A percentile compares a stretch with the other conserved stretches of the same genome.
Evolutionary conservation across 2,329 filamentous ascomycete species (phyloP).

Genomic region (Paecilomyces fulvus): DNA sequence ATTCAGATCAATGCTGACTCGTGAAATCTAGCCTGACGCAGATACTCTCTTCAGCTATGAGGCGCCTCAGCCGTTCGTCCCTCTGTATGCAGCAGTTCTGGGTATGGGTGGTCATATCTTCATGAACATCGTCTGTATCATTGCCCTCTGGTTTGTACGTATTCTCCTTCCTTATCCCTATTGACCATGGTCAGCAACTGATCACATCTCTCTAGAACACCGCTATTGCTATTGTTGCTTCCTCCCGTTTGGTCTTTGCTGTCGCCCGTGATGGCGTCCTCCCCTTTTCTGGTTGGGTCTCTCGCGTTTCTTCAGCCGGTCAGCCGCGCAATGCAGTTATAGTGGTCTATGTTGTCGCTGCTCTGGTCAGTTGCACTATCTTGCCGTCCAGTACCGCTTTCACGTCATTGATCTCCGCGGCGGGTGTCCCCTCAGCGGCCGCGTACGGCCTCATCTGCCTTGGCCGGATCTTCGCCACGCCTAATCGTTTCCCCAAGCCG

Average conservation of each 20-base stretch:
- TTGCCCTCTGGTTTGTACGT: conserved; percentile 44
- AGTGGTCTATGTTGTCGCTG: conserved; percentile 48
- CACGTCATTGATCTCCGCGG: conserved; percentile 46
- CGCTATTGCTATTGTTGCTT: conserved; percentile 51
- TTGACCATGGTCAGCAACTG: not conserved
- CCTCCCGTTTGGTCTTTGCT: conserved; percentile 54
- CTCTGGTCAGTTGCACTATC: conserved; percentile 51
- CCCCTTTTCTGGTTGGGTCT: conserved; percentile 52
- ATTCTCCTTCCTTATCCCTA: not conserved
- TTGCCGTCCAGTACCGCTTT: conserved; percentile 48
- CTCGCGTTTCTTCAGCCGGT: conserved; percentile 43
- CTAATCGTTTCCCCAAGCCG: conserved; percentile 40
- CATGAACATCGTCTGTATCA: conserved; percentile 52
- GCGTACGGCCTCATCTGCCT: conserved; percentile 46
- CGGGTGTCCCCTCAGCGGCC: conserved; percentile 45
- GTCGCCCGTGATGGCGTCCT: conserved; percentile 54
- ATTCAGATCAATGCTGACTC: conserved; percentile 1
- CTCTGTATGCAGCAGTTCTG: conserved; percentile 49
- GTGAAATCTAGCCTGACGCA: conserved; percentile 39
- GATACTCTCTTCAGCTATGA: conserved; percentile 46
- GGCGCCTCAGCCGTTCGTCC: conserved; percentile 51
- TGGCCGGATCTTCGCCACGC: conserved; percentile 40
- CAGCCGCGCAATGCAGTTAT: conserved; percentile 54
- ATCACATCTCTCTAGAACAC: conserved; percentile 39
- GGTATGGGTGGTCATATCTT: conserved; percentile 51